Evolutionary conservation across 768 basidiomycete genomes (phyloP).

Genomic region (Panaeolus cyanescens): DNA sequence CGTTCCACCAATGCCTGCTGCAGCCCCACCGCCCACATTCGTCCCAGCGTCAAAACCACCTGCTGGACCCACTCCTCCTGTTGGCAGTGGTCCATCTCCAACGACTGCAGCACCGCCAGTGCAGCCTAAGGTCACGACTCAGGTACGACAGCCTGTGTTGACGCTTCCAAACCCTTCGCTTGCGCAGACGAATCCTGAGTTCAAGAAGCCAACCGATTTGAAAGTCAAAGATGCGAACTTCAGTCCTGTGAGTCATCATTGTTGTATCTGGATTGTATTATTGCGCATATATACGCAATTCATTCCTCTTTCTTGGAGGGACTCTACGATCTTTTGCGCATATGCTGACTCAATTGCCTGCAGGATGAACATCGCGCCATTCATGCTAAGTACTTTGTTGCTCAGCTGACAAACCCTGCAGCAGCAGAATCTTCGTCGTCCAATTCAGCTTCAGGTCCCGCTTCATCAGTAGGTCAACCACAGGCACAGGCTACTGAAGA

Average conservation of each 20-base stretch:
- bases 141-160: constrained; percentile 26
- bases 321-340: no score
- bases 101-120: constrained; percentile 10
- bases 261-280: background rate
- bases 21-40: constrained; percentile 23
- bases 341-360: background rate
- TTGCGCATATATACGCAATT: background rate
- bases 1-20: constrained; percentile 12
- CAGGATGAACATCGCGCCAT: constrained; percentile 82
- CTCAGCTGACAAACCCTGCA: constrained; percentile 42
- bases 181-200: constrained; percentile 67
- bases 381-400: constrained; percentile 53
- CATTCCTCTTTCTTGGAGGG: no score
- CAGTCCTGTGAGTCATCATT: constrained; percentile 59
- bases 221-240: constrained; percentile 81
- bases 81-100: background rate
- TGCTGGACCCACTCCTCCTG: constrained; percentile 1
- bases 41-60: constrained; percentile 18
- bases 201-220: constrained; percentile 76
- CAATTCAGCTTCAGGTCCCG: constrained; percentile 13
- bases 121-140: constrained; percentile 16
- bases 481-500: constrained; percentile 44
- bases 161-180: constrained; percentile 58
- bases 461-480: constrained; percentile 33
- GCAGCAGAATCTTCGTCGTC: constrained; percentile 25